A percentile compares a stretch with the other conserved stretches of the same genome.
Conservation (phyloP, 225 moss, liverwort and hornwort species). For the Neckera pumila region DNA sequence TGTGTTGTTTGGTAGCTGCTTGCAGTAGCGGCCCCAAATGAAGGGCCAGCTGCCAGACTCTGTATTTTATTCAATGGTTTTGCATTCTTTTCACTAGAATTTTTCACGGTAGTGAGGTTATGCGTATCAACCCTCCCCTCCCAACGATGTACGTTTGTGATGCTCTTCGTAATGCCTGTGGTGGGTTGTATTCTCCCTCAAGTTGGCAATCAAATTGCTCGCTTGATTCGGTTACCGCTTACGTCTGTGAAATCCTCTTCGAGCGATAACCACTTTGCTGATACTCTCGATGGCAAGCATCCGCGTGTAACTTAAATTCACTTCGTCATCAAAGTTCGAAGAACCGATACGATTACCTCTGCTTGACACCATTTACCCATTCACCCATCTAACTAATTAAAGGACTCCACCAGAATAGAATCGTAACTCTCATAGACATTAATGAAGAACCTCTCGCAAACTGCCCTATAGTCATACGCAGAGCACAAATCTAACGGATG, state of each 20-base stretch:
- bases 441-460: background rate
- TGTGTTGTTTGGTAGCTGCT: background rate
- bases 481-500: background rate
- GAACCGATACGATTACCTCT: background rate
- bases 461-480: background rate
- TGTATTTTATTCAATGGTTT: slow-evolving; percentile 13
- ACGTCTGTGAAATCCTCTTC: background rate
- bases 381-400: background rate
- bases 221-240: background rate
- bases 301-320: background rate
- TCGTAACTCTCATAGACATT: background rate
- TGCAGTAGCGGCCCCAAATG: background rate
- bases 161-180: background rate
- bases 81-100: background rate
- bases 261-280: background rate
- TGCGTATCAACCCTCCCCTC: background rate
- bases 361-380: too few species aligned
- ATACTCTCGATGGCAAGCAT: background rate
- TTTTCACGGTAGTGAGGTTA: background rate
- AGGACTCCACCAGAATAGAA: background rate
- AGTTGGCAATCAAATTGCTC: background rate
- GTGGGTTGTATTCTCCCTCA: background rate
- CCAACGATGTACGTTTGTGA: background rate
- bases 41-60: background rate
- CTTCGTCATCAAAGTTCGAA: background rate